phyloP scores from a whole-genome alignment of 2,329 filamentous ascomycete genomes.

The Myriosclerotinia scirpicola region DNA sequence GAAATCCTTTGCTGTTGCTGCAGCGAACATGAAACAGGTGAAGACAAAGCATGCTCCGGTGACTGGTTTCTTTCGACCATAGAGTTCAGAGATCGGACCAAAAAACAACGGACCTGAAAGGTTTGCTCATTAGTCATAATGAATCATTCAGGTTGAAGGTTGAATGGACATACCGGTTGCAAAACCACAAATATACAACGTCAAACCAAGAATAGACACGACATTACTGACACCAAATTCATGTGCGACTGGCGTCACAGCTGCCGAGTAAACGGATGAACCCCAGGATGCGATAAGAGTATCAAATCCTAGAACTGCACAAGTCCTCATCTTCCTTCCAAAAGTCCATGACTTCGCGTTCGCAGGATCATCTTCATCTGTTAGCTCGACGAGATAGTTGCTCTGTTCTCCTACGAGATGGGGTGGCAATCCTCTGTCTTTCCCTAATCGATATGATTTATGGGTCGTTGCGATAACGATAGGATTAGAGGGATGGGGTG shows the following conservation, averaged over 20 bases:
- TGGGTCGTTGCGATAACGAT: constrained; percentile 20
- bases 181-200: constrained; percentile 59
- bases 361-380: constrained; percentile 23
- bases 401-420: constrained; percentile 17
- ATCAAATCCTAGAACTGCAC: constrained; percentile 40
- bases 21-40: constrained; percentile 54
- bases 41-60: constrained; percentile 42
- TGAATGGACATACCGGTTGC: constrained; percentile 49
- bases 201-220: constrained; percentile 55
- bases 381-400: constrained; percentile 26
- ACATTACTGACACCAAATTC: constrained; percentile 57
- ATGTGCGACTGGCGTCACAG: constrained; percentile 47
- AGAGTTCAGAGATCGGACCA: constrained; percentile 64
- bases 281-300: constrained; percentile 24
- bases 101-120: constrained; percentile 59
- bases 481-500: constrained; percentile 11
- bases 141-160: constrained; percentile 36
- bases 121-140: constrained; percentile 4
- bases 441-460: constrained; percentile 22
- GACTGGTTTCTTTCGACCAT: constrained; percentile 59
- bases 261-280: constrained; percentile 48
- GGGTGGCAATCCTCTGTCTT: constrained; percentile 21
- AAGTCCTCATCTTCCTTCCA: constrained; percentile 13
- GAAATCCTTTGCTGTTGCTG: constrained; percentile 53
- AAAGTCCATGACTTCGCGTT: constrained; percentile 26